Evolutionary conservation across 2,329 filamentous ascomycete genomes (phyloP).

Genomic region (Sporothrix luriei): DNA sequence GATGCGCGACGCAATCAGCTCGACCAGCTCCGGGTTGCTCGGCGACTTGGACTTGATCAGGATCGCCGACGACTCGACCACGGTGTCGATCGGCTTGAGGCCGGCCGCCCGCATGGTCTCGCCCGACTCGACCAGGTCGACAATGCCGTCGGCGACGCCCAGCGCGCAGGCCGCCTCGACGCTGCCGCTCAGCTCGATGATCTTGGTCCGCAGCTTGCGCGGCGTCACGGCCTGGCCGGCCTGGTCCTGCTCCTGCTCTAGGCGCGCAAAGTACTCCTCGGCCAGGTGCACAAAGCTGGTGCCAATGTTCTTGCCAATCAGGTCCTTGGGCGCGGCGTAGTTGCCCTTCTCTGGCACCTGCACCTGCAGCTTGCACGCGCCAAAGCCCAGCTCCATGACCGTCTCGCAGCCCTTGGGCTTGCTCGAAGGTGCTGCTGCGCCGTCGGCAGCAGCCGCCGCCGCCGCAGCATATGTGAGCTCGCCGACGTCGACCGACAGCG

Average conservation of each 20-base stretch:
- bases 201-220: slow-evolving; percentile 73
- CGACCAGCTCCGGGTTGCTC: slow-evolving; percentile 76
- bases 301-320: slow-evolving; percentile 90
- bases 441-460: slow-evolving; percentile 38
- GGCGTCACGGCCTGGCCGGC: slow-evolving; percentile 43
- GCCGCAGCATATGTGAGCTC: slow-evolving; percentile 38
- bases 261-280: slow-evolving; percentile 76
- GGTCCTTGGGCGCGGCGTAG: slow-evolving; percentile 69
- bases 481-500: slow-evolving; percentile 43
- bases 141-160: slow-evolving; percentile 93
- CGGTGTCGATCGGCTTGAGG: slow-evolving; percentile 90
- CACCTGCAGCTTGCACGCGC: slow-evolving; percentile 90
- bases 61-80: slow-evolving; percentile 83
- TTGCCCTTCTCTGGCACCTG: slow-evolving; percentile 87
- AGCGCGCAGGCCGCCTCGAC: slow-evolving; percentile 96
- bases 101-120: slow-evolving; percentile 98
- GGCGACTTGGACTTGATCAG: slow-evolving; percentile 88
- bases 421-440: slow-evolving; percentile 35
- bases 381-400: slow-evolving; percentile 88
- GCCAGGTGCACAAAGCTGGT: slow-evolving; percentile 91
- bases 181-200: slow-evolving; percentile 93
- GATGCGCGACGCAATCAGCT: slow-evolving; percentile 84
- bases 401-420: slow-evolving; percentile 70
- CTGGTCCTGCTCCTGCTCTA: slow-evolving; percentile 62
- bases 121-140: slow-evolving; percentile 92